Evolutionary conservation across 805 yeast genomes (phyloP).

Genomic region (Pichia occidentalis): DNA sequence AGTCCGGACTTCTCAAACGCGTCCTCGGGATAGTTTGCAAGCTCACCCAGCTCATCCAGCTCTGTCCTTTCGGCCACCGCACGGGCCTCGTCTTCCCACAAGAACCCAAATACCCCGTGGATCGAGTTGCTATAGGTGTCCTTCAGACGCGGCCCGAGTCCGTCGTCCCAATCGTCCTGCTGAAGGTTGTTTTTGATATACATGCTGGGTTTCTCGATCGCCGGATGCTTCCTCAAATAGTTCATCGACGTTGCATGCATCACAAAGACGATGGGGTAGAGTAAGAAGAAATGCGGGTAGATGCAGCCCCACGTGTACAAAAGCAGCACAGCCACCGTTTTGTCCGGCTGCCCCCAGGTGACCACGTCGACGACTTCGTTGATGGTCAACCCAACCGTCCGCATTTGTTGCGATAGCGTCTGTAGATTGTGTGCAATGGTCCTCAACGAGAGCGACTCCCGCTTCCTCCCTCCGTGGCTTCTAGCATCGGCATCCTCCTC

Average conservation of each 20-base stretch:
- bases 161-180: slow-evolving; percentile 7
- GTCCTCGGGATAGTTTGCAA: too few relatives aligned
- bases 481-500: neutral
- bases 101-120: slow-evolving; percentile 32
- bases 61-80: slow-evolving; percentile 11
- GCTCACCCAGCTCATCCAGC: slow-evolving; percentile 3
- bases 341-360: slow-evolving; percentile 67
- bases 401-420: slow-evolving; percentile 48
- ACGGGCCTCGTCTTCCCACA: slow-evolving; percentile 21
- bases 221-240: slow-evolving; percentile 62
- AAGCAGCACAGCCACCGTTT: slow-evolving; percentile 55
- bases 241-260: slow-evolving; percentile 63
- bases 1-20: too few relatives aligned
- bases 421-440: slow-evolving; percentile 50
- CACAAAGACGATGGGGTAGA: slow-evolving; percentile 54
- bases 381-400: slow-evolving; percentile 33
- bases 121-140: slow-evolving; percentile 38
- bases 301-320: slow-evolving; percentile 61
- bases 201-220: slow-evolving; percentile 33
- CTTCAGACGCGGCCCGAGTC: slow-evolving; percentile 30
- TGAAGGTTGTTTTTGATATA: slow-evolving; percentile 28
- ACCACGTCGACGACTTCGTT: slow-evolving; percentile 19
- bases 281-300: slow-evolving; percentile 61
- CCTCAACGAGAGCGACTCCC: too few relatives aligned
- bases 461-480: too few relatives aligned